Evolutionary conservation across 2,329 filamentous ascomycete species (phyloP).

Genomic region (Alternaria gaisen): DNA sequence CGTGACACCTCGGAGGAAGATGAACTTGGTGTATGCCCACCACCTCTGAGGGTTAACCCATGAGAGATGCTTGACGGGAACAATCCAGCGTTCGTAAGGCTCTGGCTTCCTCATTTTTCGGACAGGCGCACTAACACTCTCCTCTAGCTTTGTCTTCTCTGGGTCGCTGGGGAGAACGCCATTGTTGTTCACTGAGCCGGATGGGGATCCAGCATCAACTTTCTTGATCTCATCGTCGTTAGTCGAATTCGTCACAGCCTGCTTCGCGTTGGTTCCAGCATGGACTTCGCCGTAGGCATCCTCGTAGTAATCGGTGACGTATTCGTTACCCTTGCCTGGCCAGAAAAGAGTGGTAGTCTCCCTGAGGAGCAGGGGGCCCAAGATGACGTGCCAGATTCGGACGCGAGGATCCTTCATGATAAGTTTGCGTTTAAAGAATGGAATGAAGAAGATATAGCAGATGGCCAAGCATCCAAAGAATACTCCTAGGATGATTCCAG

Average conservation of each 20-base stretch:
- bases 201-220: conserved; percentile 12
- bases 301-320: conserved; percentile 55
- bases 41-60: conserved; percentile 41
- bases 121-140: conserved; percentile 16
- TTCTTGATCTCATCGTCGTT: conserved; percentile 16
- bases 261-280: conserved; percentile 23
- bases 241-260: not conserved
- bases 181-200: conserved; percentile 2
- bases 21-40: conserved; percentile 55
- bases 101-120: conserved; percentile 39
- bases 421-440: conserved; percentile 40
- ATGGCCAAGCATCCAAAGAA: conserved; percentile 34
- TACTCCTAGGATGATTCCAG: conserved; percentile 39
- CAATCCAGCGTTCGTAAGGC: conserved; percentile 46
- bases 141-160: conserved; percentile 17
- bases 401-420: conserved; percentile 37
- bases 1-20: conserved; percentile 56
- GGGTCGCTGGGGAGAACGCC: conserved; percentile 7
- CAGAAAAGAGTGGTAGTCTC: conserved; percentile 54
- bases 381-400: conserved; percentile 36
- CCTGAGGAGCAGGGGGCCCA: conserved; percentile 52
- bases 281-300: conserved; percentile 38
- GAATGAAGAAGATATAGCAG: conserved; percentile 40
- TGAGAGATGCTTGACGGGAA: conserved; percentile 46
- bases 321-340: conserved; percentile 49